phyloP scores from a whole-genome alignment of 179 eudicot genomes.

The Sideroxylon spinosum region DNA sequence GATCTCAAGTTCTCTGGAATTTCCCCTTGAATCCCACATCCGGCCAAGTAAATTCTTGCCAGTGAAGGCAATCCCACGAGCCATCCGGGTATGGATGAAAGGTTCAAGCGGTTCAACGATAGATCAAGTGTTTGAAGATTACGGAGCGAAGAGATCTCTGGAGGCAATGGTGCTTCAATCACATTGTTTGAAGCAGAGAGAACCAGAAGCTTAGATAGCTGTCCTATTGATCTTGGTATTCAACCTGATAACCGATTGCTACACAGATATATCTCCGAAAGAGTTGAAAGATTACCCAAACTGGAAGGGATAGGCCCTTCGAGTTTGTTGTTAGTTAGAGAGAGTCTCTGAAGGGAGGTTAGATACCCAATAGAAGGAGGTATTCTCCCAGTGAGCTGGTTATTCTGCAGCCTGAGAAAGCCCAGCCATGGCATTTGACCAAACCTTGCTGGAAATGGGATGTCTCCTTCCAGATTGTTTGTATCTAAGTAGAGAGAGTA shows the following conservation, averaged over 20 bases:
- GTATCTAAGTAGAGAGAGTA: constrained; percentile 27
- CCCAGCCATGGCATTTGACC: constrained; percentile 44
- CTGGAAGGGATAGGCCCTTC: constrained; percentile 50
- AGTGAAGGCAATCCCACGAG: constrained; percentile 45
- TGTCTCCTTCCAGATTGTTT: constrained; percentile 53
- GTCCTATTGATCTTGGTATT: constrained; percentile 45
- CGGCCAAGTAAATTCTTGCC: constrained; percentile 38
- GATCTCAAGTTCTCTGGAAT: constrained; percentile 29
- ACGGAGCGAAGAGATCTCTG: constrained; percentile 36
- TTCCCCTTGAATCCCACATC: constrained; percentile 42
- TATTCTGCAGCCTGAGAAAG: constrained; percentile 47
- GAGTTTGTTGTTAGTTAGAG: constrained; percentile 43
- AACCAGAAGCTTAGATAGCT: constrained; percentile 32
- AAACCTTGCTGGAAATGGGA: constrained; percentile 38
- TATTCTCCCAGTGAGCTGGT: constrained; percentile 44
- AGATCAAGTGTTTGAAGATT: constrained; percentile 43
- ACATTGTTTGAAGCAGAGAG: constrained; percentile 36
- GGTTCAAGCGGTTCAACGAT: constrained; percentile 42
- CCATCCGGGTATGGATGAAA: constrained; percentile 42
- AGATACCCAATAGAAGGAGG: constrained; percentile 40
- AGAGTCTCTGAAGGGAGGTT: constrained; percentile 42
- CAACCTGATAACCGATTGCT: constrained; percentile 45
- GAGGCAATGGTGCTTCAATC: constrained; percentile 51
- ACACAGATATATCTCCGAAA: constrained; percentile 39
- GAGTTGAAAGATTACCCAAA: constrained; percentile 33